Base-by-base conservation (phyloP, 176 grass and related monocot genomes). In the Zoysia pacifica region DNA sequence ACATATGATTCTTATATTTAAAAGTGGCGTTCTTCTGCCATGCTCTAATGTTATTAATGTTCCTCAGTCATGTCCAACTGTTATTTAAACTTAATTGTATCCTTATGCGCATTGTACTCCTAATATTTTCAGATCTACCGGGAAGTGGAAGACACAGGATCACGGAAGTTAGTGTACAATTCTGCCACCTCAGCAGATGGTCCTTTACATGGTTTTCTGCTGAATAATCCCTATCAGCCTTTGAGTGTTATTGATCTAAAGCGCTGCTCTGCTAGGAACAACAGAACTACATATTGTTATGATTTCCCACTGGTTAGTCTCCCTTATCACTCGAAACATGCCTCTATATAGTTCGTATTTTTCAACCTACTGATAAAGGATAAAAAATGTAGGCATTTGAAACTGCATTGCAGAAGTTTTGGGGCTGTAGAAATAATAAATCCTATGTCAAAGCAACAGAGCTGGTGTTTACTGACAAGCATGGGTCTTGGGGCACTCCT, bases 221-320 rank as follows among this genome's bases (percentile, higher is more conserved):
- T 99, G 76, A 79, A 58, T 74, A 89, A 78, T 91, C 84, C 73
- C 12, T 93, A 99, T 69, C 85, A 83, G 54, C 81, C 96, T 70
- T 85, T 99, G 76, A 87, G 84, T 81, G 60, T 78, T 46, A 99
- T 99, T 79, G 92, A 99, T 84, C 78, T 84, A 53, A 99, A 93
- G 63, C 96, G 96, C 28, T 89, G 91, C 58, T 68, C 83, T 55
- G 96, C 96, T 59, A 93, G 96, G 81, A 95, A 93, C 50, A 93
- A 83, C 84, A 95, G 67, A 86, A 95, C 96, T 15, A 99, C 96
- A 66, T 99, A 99, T 70, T 99, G 96, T 75, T 99, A 99, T 55
- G 96, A 99, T 85, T 99, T 99, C 69, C 92, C 96, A 41, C 68
- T 99, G 92, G 96, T 98, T 73, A 92, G 87, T 89, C 20, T 9